Evolutionary conservation across 352 stramenopile species (phyloP).

Genomic region (Globisporangium nagaii): DNA sequence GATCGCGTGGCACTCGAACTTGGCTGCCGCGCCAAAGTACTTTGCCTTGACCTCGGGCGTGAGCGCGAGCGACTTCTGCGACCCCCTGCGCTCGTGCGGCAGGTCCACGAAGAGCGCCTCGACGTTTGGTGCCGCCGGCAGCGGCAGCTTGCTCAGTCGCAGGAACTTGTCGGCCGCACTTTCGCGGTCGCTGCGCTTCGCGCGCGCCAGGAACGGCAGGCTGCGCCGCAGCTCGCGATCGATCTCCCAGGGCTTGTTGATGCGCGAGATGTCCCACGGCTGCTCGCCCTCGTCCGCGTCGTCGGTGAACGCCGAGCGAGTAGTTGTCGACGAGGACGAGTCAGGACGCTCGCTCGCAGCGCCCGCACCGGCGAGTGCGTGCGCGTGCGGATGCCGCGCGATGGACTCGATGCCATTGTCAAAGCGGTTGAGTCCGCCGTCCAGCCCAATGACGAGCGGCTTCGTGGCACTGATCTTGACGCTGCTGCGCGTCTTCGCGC

Average conservation of each 20-base stretch:
- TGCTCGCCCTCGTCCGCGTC: conserved; percentile 4
- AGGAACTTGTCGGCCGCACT: conserved; percentile 57
- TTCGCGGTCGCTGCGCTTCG: conserved; percentile 41
- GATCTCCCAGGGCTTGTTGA: conserved; percentile 77
- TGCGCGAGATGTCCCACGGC: conserved; percentile 60
- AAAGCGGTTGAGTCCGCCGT: too few relatives aligned
- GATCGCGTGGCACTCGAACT: conserved; percentile 50
- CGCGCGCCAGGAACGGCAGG: conserved; percentile 49
- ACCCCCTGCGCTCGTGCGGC: conserved; percentile 17
- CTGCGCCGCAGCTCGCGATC: conserved; percentile 48
- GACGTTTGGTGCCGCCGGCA: conserved; percentile 19
- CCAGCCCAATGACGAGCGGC: neutral
- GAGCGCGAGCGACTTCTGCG: conserved; percentile 27
- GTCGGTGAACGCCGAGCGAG: neutral
- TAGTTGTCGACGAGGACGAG: neutral
- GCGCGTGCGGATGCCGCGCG: neutral
- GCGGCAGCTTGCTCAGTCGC: conserved; percentile 46
- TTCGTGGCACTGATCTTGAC: neutral
- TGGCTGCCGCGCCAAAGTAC: conserved; percentile 54
- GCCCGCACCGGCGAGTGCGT: too few relatives aligned
- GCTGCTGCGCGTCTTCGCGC: neutral
- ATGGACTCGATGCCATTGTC: neutral
- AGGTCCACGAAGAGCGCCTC: conserved; percentile 30
- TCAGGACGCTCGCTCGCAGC: neutral
- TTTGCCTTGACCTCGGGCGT: conserved; percentile 54